phyloP scores from a whole-genome alignment of 2,329 filamentous ascomycete genomes.

The Diaporthe caulivora region DNA sequence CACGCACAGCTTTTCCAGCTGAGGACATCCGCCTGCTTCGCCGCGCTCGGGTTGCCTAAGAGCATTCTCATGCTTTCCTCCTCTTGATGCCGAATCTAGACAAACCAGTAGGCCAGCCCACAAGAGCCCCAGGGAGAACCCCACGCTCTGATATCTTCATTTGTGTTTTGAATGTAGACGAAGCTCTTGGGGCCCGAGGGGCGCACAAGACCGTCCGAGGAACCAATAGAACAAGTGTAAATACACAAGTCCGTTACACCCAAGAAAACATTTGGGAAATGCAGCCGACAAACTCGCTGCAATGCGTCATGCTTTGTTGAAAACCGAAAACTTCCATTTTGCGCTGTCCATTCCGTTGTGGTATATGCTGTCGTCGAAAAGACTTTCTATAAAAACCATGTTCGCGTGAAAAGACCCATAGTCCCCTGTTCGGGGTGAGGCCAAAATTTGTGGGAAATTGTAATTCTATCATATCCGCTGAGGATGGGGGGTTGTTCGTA shows the following conservation, averaged over 20 bases:
- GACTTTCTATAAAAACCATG: conserved; percentile 37
- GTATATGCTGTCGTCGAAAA: conserved; percentile 40
- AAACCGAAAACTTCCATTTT: conserved; percentile 28
- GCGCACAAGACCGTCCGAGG: background rate
- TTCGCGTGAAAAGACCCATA: conserved; percentile 24
- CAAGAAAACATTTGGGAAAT: conserved; percentile 11
- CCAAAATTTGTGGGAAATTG: conserved; percentile 18
- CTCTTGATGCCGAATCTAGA: background rate
- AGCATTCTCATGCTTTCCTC: conserved; percentile 3
- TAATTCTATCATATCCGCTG: conserved; percentile 18
- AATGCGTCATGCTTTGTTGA: conserved; percentile 36
- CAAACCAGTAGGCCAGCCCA: background rate
- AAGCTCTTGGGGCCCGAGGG: background rate
- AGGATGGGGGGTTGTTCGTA: background rate
- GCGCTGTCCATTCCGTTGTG: conserved; percentile 33
- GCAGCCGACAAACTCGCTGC: conserved; percentile 31
- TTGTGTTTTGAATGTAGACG: background rate
- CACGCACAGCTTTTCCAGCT: background rate
- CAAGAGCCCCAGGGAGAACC: background rate
- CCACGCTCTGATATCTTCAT: background rate
- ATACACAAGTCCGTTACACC: background rate
- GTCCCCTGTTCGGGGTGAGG: background rate
- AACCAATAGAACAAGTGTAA: background rate
- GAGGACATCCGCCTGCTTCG: background rate
- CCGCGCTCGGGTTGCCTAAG: background rate